Evolutionary conservation across 2,329 filamentous ascomycete species (phyloP), one percentile per base, ranked within the genome.

Genomic region (Aureobasidium sp.): DNA sequence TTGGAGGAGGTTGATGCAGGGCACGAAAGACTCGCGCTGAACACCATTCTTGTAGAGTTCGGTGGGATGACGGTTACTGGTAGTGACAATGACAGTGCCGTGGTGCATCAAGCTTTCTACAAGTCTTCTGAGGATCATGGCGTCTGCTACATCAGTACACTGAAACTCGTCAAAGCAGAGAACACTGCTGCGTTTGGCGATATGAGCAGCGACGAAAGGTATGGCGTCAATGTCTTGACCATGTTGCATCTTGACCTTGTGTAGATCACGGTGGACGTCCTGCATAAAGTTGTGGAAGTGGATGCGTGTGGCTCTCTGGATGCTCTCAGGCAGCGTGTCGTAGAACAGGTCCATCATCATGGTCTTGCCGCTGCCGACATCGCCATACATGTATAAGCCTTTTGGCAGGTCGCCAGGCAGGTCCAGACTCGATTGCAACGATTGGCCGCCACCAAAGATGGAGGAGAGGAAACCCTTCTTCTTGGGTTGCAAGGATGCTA

Each of bases 251-350:
- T 95, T 96, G 71, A 95, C 84, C 66, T 82, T 83, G 73, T 97
- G 93, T 63, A 97, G 74, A 56, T 91, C 80, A 68, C 85, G 89
- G 72, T 98, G 93, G 44, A 97, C 86, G 68, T 95, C 88, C 70
- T 97, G 93, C 93, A 98, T 98, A 75, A 98, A 98, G 69, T 95
- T 95, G 75, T 97, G 90, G 71, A 98, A 98, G 74, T 98, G 93
- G 64, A 98, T 96, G 42, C 93, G 80, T 41, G 85, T 94, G 74
- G 95, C 96, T 27, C 83, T 81, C 54, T 77, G 79, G 59, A 97
- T 90, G 56, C 85, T 85, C 14, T 74, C 68, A 0, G 93, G 93
- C 19, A 97, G 74, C 0, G 91, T 96, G 59, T 97, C 90, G 73
- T 90, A 95, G 70, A 97, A 96, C 45, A 98, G 76, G 67, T 98